Evolutionary conservation across 1,284 basidiomycete species (phyloP).

Genomic region (Meripilus lineatus): DNA sequence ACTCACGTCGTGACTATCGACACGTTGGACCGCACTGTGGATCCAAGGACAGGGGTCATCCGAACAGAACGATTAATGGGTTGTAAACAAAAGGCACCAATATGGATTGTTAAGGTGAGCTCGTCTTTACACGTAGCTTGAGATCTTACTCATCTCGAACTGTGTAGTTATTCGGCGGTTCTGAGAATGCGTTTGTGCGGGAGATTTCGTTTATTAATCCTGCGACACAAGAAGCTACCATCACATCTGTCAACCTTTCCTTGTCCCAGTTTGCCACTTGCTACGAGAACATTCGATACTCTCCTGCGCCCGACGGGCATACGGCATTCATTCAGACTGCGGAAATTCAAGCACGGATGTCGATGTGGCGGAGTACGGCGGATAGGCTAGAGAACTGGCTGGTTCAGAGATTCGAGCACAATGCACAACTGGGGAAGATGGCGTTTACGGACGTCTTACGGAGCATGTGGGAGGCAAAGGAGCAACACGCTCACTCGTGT

Average conservation of each 20-base stretch:
- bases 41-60: slow-evolving; percentile 81
- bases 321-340: slow-evolving; percentile 81
- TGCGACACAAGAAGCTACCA: slow-evolving; percentile 68
- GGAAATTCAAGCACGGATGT: slow-evolving; percentile 76
- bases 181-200: slow-evolving; percentile 90
- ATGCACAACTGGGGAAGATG: slow-evolving; percentile 80
- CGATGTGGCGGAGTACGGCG: slow-evolving; percentile 73
- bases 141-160: slow-evolving; percentile 9
- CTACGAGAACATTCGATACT: slow-evolving; percentile 86
- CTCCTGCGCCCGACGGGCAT: slow-evolving; percentile 52
- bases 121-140: background rate
- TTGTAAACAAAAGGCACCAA: slow-evolving; percentile 81
- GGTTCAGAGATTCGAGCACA: slow-evolving; percentile 82
- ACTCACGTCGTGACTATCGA: slow-evolving; percentile 91
- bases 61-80: slow-evolving; percentile 83
- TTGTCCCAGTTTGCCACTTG: slow-evolving; percentile 87
- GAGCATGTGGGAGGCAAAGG: slow-evolving; percentile 61
- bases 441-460: slow-evolving; percentile 86
- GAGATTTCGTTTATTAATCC: slow-evolving; percentile 93
- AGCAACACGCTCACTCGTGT: slow-evolving; percentile 28
- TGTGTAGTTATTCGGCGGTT: slow-evolving; percentile 76
- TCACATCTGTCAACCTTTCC: slow-evolving; percentile 87
- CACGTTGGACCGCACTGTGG: slow-evolving; percentile 79
- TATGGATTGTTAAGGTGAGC: slow-evolving; percentile 80
- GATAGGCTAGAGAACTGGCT: slow-evolving; percentile 81